These are phyloP conservation scores for Hibiscus mutabilis DNA, from an alignment of 345 rosid genomes.

Conservation along the genomic window DNA sequence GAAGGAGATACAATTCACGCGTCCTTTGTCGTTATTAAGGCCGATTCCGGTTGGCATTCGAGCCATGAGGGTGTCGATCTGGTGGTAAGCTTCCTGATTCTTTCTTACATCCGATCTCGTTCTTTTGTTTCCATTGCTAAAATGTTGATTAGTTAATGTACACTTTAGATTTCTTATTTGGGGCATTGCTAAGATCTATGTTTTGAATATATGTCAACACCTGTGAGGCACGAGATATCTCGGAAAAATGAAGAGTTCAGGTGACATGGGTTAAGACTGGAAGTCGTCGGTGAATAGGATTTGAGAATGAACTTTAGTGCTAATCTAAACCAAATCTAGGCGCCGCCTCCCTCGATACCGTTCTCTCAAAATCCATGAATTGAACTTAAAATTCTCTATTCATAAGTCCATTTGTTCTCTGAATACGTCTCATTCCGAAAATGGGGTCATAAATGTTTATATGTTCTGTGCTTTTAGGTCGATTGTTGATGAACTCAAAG, in stretches of 20 bases:
- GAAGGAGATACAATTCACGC: conserved; percentile 53
- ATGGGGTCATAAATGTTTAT: background rate
- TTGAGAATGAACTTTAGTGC: background rate
- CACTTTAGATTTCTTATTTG: background rate
- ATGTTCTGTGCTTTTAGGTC: too few species aligned
- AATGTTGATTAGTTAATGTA: background rate
- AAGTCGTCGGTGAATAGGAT: too few species aligned
- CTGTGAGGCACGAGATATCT: background rate
- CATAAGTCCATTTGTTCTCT: too few species aligned
- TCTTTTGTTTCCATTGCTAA: background rate
- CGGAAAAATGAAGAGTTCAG: background rate
- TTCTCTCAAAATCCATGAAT: too few species aligned
- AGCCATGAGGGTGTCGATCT: conserved; percentile 54
- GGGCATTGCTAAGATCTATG: background rate
- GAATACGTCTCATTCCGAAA: background rate
- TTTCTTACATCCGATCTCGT: background rate
- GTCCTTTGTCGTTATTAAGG: conserved; percentile 54
- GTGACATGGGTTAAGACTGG: background rate
- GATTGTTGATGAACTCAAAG: background rate
- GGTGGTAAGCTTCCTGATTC: conserved; percentile 37
- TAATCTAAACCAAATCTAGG: too few species aligned
- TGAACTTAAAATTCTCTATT: too few species aligned
- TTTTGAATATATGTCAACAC: background rate
- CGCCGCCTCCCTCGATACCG: too few species aligned
- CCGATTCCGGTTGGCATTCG: conserved; percentile 46